Evolutionary conservation across 2,329 filamentous ascomycete species (phyloP).

Genomic region (Alternaria panax): DNA sequence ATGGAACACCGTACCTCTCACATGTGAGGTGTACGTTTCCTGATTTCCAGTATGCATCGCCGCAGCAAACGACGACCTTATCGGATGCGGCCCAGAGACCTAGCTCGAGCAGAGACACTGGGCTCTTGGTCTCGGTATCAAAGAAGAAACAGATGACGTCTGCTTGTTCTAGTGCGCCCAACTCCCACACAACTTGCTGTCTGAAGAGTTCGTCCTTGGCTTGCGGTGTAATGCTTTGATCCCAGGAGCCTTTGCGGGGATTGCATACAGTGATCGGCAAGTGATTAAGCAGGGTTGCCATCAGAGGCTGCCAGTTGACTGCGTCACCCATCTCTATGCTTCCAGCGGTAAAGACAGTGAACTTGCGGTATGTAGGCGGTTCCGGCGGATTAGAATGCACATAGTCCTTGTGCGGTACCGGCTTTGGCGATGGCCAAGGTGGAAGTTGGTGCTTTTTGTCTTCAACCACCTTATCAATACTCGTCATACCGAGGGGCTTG

Average conservation of each 20-base stretch:
- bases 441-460: conserved; percentile 34
- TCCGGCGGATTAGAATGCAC: conserved; percentile 28
- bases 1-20: conserved; percentile 54
- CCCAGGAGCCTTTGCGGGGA: conserved; percentile 65
- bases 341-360: conserved; percentile 66
- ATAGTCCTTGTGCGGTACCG: conserved; percentile 20
- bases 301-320: conserved; percentile 61
- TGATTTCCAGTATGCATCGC: conserved; percentile 62
- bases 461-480: conserved; percentile 32
- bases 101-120: conserved; percentile 67
- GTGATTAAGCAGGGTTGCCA: conserved; percentile 52
- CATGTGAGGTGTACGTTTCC: conserved; percentile 69
- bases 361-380: conserved; percentile 25
- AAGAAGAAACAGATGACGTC: conserved; percentile 67
- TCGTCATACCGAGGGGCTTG: not conserved
- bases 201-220: conserved; percentile 54
- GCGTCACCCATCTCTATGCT: conserved; percentile 57
- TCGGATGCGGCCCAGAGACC: conserved; percentile 59
- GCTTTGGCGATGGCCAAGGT: conserved; percentile 16
- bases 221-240: conserved; percentile 59
- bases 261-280: conserved; percentile 64
- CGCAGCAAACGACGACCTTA: conserved; percentile 63
- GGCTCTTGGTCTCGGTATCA: conserved; percentile 60
- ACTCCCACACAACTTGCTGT: conserved; percentile 68
- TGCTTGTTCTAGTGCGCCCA: conserved; percentile 62